A percentile compares a stretch with the other conserved stretches of the same genome.
Evolutionary conservation across 1,284 basidiomycete species (phyloP).

Genomic region (Mycena citricolor): DNA sequence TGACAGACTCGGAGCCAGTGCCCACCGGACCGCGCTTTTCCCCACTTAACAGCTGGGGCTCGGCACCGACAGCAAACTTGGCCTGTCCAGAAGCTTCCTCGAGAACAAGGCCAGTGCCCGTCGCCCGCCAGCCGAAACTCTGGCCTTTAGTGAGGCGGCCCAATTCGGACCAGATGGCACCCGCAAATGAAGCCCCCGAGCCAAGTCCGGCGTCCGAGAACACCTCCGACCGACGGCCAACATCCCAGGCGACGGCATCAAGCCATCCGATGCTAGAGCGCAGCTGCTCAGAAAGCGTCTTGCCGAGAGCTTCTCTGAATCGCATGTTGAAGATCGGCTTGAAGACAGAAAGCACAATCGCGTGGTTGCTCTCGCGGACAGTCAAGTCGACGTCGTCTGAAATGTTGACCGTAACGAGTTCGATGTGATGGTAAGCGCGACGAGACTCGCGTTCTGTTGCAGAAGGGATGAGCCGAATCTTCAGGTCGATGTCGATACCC

Average conservation of each 20-base stretch:
- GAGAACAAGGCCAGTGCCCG: constrained; percentile 60
- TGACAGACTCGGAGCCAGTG: constrained; percentile 47
- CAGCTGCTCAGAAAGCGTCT: constrained; percentile 54
- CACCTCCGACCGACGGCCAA: constrained; percentile 53
- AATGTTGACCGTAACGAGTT: constrained; percentile 50
- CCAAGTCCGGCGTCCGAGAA: constrained; percentile 62
- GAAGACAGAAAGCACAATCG: constrained; percentile 58
- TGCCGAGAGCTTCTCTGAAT: constrained; percentile 56
- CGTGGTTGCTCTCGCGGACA: constrained; percentile 61
- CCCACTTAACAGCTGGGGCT: constrained; percentile 65
- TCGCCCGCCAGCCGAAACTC: constrained; percentile 48
- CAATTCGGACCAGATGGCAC: constrained; percentile 64
- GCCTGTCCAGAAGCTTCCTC: constrained; percentile 39
- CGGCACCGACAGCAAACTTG: constrained; percentile 64
- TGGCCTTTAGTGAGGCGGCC: constrained; percentile 49
- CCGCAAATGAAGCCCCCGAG: constrained; percentile 46
- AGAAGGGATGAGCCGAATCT: constrained; percentile 57
- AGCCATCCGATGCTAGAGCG: constrained; percentile 46
- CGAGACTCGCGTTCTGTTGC: constrained; percentile 40
- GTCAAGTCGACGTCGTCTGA: constrained; percentile 52
- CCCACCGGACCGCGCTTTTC: constrained; percentile 65
- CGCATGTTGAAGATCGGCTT: constrained; percentile 56
- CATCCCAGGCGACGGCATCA: constrained; percentile 58
- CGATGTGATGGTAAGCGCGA: constrained; percentile 56
- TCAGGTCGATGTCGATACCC: constrained; percentile 65